Conservation (phyloP, 768 basidiomycete genomes). For the Coprinellus aureogranulatus region DNA sequence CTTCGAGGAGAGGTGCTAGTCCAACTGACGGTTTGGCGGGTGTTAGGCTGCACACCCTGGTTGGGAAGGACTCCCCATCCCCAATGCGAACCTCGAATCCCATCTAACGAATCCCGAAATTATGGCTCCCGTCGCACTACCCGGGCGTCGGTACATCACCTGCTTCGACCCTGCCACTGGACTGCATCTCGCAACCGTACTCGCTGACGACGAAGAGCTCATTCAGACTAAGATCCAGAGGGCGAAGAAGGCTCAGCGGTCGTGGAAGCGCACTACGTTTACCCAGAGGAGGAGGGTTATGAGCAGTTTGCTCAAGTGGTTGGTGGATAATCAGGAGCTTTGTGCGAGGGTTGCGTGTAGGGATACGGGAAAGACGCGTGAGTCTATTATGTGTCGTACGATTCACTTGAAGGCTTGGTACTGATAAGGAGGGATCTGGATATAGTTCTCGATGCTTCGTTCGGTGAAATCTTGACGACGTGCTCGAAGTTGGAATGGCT, state of each 20-base stretch:
- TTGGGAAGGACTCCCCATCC: conserved; percentile 55
- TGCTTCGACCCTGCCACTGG: conserved; percentile 90
- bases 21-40: not conserved
- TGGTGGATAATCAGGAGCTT: conserved; percentile 84
- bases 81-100: conserved; percentile 59
- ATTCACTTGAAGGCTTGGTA: not conserved
- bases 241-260: conserved; percentile 64
- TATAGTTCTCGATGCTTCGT: conserved; percentile 85
- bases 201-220: conserved; percentile 71
- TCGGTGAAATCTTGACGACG: conserved; percentile 94
- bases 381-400: conserved; percentile 27
- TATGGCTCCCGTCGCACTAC: conserved; percentile 43
- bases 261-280: conserved; percentile 78
- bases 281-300: conserved; percentile 78
- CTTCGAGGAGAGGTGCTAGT: not conserved
- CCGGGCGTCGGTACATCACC: conserved; percentile 72
- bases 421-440: not conserved
- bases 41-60: conserved; percentile 55
- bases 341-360: conserved; percentile 87
- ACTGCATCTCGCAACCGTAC: conserved; percentile 71
- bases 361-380: conserved; percentile 94
- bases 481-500: conserved; percentile 94
- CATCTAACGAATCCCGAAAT: conserved; percentile 59
- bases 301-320: conserved; percentile 86
- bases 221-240: conserved; percentile 69